phyloP scores from a whole-genome alignment of 2,329 filamentous ascomycete species.

The Botrytis byssoidea region DNA sequence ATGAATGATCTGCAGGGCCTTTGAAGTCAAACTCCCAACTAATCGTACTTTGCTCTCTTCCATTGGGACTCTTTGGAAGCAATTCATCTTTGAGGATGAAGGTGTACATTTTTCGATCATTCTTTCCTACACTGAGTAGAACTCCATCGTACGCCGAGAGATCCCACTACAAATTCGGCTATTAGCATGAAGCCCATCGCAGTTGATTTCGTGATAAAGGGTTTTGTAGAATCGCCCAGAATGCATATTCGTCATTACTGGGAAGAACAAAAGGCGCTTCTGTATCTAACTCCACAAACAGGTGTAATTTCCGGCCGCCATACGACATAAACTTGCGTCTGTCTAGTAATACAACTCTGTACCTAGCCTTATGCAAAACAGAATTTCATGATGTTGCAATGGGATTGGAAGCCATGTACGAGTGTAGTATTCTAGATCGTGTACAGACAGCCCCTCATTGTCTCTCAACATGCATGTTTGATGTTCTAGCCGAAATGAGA shows the following conservation, averaged over 20 bases:
- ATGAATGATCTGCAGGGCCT: constrained; percentile 37
- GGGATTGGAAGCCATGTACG: not conserved
- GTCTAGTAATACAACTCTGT: not conserved
- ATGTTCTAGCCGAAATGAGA: not conserved
- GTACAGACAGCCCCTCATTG: not conserved
- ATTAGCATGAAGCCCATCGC: not conserved
- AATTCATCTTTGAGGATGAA: constrained; percentile 72
- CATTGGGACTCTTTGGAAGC: constrained; percentile 56
- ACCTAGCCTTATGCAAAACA: not conserved
- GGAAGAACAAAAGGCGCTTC: not conserved
- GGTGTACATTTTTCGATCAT: constrained; percentile 69
- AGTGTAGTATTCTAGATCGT: not conserved
- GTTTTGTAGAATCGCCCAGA: not conserved
- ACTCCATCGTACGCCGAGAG: constrained; percentile 63
- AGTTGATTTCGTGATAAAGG: not conserved
- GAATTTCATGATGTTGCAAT: not conserved
- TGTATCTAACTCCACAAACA: not conserved
- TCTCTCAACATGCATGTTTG: not conserved
- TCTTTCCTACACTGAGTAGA: constrained; percentile 49
- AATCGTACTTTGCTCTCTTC: constrained; percentile 68
- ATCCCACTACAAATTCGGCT: constrained; percentile 52
- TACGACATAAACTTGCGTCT: not conserved
- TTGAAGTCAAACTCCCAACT: constrained; percentile 74
- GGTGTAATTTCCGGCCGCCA: not conserved
- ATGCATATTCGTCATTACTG: not conserved